Evolutionary conservation across 495 filamentous ascomycete species (phyloP).

Genomic region (Pseudevernia furfuracea): DNA sequence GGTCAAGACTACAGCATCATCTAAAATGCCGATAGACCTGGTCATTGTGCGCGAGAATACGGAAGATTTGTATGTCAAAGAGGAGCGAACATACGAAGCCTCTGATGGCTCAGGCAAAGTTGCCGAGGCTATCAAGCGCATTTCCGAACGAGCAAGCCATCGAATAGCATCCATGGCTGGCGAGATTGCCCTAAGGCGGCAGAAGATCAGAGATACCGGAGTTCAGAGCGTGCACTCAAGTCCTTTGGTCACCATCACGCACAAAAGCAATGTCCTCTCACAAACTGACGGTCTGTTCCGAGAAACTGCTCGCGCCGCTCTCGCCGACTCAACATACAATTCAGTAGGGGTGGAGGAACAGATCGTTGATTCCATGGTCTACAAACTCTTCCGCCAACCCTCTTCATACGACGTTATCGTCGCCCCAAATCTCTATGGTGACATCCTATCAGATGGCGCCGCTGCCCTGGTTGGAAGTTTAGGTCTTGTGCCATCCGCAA

Average conservation of each 20-base stretch:
- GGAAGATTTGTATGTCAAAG: constrained; percentile 97
- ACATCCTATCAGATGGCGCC: constrained; percentile 91
- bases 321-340: constrained; percentile 54
- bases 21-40: constrained; percentile 70
- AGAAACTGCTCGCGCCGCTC: constrained; percentile 61
- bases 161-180: constrained; percentile 90
- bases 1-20: constrained; percentile 69
- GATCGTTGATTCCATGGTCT: constrained; percentile 98
- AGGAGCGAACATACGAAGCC: constrained; percentile 72
- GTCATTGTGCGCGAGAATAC: constrained; percentile 99
- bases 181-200: constrained; percentile 82
- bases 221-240: constrained; percentile 48
- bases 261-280: constrained; percentile 95
- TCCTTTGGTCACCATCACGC: constrained; percentile 89
- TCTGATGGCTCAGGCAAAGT: constrained; percentile 65
- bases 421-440: constrained; percentile 95
- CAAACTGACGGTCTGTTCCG: constrained; percentile 97
- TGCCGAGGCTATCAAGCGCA: constrained; percentile 96
- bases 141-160: constrained; percentile 70
- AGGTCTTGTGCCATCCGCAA: constrained; percentile 90
- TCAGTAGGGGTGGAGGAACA: constrained; percentile 80
- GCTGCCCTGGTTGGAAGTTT: constrained; percentile 91
- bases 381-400: constrained; percentile 97
- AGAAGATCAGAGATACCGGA: constrained; percentile 58
- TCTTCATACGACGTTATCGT: constrained; percentile 94